These are phyloP conservation scores for Sanghuangporus weigelae DNA, from an alignment of 1,284 basidiomycete genomes.

Conservation along the genomic window DNA sequence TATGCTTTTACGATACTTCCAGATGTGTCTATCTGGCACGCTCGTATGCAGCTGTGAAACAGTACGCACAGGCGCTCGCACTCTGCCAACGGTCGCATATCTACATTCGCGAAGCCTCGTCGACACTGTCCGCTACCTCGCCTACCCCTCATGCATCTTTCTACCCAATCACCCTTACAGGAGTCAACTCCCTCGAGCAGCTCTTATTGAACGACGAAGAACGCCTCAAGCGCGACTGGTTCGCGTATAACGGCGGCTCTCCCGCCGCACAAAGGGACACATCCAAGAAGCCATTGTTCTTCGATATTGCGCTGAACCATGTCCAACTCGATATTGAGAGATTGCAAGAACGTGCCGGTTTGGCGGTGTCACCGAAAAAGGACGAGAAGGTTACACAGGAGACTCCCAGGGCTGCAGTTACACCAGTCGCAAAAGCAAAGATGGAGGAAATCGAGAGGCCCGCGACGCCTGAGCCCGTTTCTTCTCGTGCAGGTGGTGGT, in stretches of 20 bases:
- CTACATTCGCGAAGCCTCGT: constrained; percentile 60
- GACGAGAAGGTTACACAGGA: constrained; percentile 3
- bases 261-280: constrained; percentile 38
- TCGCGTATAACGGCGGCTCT: constrained; percentile 66
- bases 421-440: constrained; percentile 25
- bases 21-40: constrained; percentile 69
- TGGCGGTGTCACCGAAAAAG: constrained; percentile 26
- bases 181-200: constrained; percentile 48
- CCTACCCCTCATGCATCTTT: constrained; percentile 40
- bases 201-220: constrained; percentile 44
- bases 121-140: constrained; percentile 33
- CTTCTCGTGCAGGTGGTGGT: constrained; percentile 30
- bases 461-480: constrained; percentile 36
- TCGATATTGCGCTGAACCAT: constrained; percentile 93
- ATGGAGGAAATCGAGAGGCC: constrained; percentile 34
- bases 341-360: constrained; percentile 66
- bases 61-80: constrained; percentile 65
- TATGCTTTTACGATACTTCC: not conserved
- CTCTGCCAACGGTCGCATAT: constrained; percentile 65
- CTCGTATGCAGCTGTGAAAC: constrained; percentile 64
- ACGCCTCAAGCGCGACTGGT: constrained; percentile 74
- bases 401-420: not conserved
- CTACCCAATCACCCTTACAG: constrained; percentile 44
- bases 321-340: constrained; percentile 79
- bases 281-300: constrained; percentile 82